Evolutionary conservation across 2,329 filamentous ascomycete species (phyloP).

Genomic region (Ophiostoma piceae): DNA sequence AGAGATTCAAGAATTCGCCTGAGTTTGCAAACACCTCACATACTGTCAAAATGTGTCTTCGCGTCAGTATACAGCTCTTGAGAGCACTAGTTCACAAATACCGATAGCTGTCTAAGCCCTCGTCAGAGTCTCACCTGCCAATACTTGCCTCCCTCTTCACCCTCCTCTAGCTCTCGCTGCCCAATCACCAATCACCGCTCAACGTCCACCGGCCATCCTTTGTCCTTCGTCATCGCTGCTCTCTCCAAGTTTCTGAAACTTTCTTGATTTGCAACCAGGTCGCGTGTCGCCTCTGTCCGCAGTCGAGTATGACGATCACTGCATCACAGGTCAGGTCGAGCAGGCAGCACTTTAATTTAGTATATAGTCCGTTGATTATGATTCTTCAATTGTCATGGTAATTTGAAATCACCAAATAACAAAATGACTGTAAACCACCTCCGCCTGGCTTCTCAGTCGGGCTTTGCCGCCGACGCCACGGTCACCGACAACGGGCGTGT

Average conservation of each 20-base stretch:
- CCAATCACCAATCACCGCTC: conserved; percentile 1
- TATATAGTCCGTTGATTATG: not conserved
- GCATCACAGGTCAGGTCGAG: not conserved
- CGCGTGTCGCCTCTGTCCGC: not conserved
- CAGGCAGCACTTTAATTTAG: not conserved
- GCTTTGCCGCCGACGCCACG: conserved; percentile 57
- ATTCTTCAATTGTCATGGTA: too few relatives aligned
- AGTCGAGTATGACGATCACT: not conserved
- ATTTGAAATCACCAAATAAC: too few relatives aligned
- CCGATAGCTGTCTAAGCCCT: not conserved
- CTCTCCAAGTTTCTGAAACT: not conserved
- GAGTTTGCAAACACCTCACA: not conserved
- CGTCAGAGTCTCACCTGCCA: not conserved
- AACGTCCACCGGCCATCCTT: not conserved
- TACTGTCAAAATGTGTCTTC: not conserved
- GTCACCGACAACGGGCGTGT: conserved; percentile 67
- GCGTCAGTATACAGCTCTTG: not conserved
- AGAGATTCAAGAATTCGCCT: not conserved
- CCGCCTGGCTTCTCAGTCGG: conserved; percentile 53
- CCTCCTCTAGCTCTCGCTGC: not conserved
- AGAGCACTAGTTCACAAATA: not conserved
- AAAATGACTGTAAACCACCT: conserved; percentile 43
- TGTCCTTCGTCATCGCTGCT: conserved; percentile 5
- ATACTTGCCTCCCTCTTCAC: not conserved
- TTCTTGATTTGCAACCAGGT: not conserved